Conservation (phyloP, 441 rosid species). For the Hura crepitans region DNA sequence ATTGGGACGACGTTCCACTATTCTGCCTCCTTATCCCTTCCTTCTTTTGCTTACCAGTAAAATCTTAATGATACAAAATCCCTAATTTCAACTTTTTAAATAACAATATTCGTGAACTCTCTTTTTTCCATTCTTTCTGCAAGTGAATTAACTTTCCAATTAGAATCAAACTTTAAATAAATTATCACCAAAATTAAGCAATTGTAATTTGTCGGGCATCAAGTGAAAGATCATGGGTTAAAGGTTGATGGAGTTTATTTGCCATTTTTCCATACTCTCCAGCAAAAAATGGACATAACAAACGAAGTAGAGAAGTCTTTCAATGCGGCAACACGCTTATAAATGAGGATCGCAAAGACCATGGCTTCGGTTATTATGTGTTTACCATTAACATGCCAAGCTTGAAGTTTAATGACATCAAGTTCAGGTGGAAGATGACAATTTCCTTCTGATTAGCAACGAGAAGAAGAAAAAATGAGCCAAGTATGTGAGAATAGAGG, state of each 20-base stretch:
- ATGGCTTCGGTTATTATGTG: constrained; percentile 48
- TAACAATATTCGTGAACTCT: too few relatives aligned
- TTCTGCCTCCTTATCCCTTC: too few relatives aligned
- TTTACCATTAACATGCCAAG: constrained; percentile 65
- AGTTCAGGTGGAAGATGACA: constrained; percentile 55
- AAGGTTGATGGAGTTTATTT: constrained; percentile 36
- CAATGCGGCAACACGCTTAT: constrained; percentile 37
- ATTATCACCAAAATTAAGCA: too few relatives aligned
- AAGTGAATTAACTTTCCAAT: too few relatives aligned
- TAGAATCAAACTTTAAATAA: rapidly evolving
- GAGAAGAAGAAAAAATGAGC: constrained; percentile 60
- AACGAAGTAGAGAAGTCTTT: constrained; percentile 27
- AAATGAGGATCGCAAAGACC: constrained; percentile 49
- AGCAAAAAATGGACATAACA: constrained; percentile 32
- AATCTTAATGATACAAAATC: too few relatives aligned
- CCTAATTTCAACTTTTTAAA: too few relatives aligned
- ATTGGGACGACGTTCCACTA: too few relatives aligned
- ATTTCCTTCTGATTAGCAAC: constrained; percentile 44
- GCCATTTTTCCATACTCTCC: constrained; percentile 33
- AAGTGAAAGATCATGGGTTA: constrained; percentile 30
- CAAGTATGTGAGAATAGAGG: constrained; percentile 78
- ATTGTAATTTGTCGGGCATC: too few relatives aligned
- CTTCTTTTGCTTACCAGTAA: too few relatives aligned
- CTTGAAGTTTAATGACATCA: constrained; percentile 44
- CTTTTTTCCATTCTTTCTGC: too few relatives aligned